phyloP scores from a whole-genome alignment of 768 basidiomycete species.

The Tulasnella sp. region DNA sequence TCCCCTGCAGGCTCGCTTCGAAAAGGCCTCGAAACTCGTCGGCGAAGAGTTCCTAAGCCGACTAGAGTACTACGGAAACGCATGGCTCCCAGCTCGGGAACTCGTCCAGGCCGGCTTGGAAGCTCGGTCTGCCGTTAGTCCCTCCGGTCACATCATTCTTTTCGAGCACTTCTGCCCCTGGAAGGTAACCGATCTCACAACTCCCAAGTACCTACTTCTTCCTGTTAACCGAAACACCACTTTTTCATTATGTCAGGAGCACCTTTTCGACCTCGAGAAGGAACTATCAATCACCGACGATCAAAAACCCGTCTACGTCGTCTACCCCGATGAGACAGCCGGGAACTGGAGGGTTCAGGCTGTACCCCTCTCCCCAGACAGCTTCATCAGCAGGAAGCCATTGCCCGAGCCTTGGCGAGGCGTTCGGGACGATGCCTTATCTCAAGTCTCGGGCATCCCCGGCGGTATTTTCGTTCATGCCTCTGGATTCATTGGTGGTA shows the following conservation, averaged over 20 bases:
- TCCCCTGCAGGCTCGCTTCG: constrained; percentile 49
- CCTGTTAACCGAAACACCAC: neutral
- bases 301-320: constrained; percentile 61
- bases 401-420: constrained; percentile 93
- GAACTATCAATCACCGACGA: constrained; percentile 37
- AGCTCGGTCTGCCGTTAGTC: constrained; percentile 47
- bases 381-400: constrained; percentile 84
- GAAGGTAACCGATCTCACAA: constrained; percentile 45
- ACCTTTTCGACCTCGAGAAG: constrained; percentile 77
- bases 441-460: constrained; percentile 57
- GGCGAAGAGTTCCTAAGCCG: constrained; percentile 76
- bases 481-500: constrained; percentile 92
- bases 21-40: constrained; percentile 65
- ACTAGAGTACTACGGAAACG: constrained; percentile 70
- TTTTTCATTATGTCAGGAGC: constrained; percentile 45
- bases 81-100: constrained; percentile 88
- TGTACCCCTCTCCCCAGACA: constrained; percentile 67
- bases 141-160: constrained; percentile 64
- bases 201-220: neutral
- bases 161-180: constrained; percentile 75
- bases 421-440: constrained; percentile 71
- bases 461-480: constrained; percentile 91
- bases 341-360: constrained; percentile 88
- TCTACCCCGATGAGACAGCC: constrained; percentile 76
- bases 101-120: constrained; percentile 53